These are phyloP conservation scores for Trichoderma erinaceum DNA, from an alignment of 495 filamentous ascomycete species.

Conservation along the genomic window DNA sequence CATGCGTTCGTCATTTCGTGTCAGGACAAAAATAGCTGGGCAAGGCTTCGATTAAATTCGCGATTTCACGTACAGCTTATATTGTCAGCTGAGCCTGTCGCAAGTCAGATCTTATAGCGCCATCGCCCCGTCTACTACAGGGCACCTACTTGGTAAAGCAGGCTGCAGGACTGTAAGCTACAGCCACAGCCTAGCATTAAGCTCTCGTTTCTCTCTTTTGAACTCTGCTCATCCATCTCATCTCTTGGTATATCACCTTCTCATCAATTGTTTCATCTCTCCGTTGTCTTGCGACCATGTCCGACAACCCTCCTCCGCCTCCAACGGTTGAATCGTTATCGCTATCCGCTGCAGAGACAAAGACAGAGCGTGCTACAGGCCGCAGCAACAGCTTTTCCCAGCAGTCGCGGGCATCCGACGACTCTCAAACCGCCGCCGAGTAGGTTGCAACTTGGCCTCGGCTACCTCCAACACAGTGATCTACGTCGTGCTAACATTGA, in stretches of 20 bases:
- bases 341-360: background rate
- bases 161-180: too few species aligned
- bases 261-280: background rate
- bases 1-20: background rate
- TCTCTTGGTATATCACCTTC: background rate
- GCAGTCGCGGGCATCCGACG: constrained; percentile 40
- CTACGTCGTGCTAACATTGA: background rate
- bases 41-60: background rate
- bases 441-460: constrained; percentile 33
- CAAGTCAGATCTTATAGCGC: background rate
- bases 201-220: background rate
- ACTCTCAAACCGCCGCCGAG: constrained; percentile 85
- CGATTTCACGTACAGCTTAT: background rate
- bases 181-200: background rate
- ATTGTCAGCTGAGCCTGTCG: background rate
- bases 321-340: background rate
- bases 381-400: constrained; percentile 58
- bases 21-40: background rate
- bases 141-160: too few species aligned
- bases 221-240: background rate
- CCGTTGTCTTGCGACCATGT: background rate
- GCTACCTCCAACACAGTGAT: background rate
- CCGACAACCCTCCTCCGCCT: background rate
- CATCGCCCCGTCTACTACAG: too few species aligned
- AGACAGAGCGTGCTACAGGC: constrained; percentile 19